Evolutionary conservation across 2,329 filamentous ascomycete species (phyloP).

Genomic region (Aspergillus ibericus): DNA sequence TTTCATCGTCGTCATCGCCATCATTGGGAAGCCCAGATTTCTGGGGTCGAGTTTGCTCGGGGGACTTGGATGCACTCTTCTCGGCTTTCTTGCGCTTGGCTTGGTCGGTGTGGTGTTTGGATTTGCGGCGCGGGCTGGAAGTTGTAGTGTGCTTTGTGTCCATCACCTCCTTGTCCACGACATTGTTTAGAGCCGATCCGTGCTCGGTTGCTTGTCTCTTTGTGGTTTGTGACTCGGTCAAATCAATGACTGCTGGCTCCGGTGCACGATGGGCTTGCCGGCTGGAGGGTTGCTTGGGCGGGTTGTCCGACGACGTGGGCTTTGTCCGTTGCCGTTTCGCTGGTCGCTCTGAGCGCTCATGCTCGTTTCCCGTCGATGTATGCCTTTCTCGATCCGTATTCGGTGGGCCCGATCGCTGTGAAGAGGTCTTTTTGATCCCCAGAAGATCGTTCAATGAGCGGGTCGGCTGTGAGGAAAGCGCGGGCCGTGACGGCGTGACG

Average conservation of each 20-base stretch:
- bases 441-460: conserved; percentile 64
- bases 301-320: conserved; percentile 8
- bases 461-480: conserved; percentile 42
- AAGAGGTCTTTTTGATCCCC: conserved; percentile 63
- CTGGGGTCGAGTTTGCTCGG: conserved; percentile 2
- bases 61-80: background rate
- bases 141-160: too few relatives aligned
- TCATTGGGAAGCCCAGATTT: background rate
- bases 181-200: too few relatives aligned
- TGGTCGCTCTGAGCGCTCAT: conserved; percentile 23
- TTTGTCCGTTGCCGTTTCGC: conserved; percentile 35
- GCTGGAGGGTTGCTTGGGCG: conserved; percentile 3
- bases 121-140: background rate
- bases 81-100: background rate
- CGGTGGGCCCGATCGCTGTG: conserved; percentile 67
- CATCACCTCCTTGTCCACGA: too few relatives aligned
- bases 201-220: background rate
- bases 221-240: conserved; percentile 18
- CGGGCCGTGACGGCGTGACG: conserved; percentile 22
- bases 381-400: conserved; percentile 52
- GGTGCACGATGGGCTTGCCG: background rate
- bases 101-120: background rate
- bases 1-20: background rate
- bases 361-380: conserved; percentile 10
- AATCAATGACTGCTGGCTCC: conserved; percentile 23